A percentile compares a stretch with the other conserved stretches of the same genome.
These are phyloP conservation scores for Paraconiothyrium sp. DNA, from an alignment of 2,329 filamentous ascomycete genomes.

Conservation along the genomic window DNA sequence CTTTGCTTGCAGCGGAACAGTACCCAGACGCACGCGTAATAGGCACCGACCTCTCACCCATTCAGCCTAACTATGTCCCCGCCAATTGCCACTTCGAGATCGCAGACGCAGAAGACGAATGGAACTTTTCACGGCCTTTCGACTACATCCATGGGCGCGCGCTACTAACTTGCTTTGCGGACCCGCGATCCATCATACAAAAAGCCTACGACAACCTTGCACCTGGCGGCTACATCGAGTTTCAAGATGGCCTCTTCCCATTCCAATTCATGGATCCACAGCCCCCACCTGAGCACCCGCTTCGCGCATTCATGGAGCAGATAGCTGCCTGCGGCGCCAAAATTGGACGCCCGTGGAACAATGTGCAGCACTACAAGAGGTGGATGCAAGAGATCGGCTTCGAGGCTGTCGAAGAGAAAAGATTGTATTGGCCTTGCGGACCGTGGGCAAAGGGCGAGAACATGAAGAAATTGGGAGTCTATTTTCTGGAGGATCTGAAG, in stretches of 20 bases:
- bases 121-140: constrained; percentile 62
- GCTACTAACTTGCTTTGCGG: constrained; percentile 61
- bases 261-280: constrained; percentile 30
- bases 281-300: constrained; percentile 21
- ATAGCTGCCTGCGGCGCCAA: constrained; percentile 38
- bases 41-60: constrained; percentile 43
- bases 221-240: constrained; percentile 60
- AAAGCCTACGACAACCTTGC: constrained; percentile 50
- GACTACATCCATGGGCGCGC: constrained; percentile 65
- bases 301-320: constrained; percentile 21
- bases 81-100: constrained; percentile 39
- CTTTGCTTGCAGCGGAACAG: constrained; percentile 23
- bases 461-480: constrained; percentile 57
- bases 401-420: constrained; percentile 52
- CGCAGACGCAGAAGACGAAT: constrained; percentile 54
- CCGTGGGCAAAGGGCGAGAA: constrained; percentile 56
- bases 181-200: constrained; percentile 60
- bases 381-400: constrained; percentile 56
- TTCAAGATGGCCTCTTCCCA: constrained; percentile 53
- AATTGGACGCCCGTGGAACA: constrained; percentile 52
- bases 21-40: constrained; percentile 28
- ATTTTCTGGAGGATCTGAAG: constrained; percentile 34
- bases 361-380: constrained; percentile 47
- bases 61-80: constrained; percentile 35
- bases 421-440: constrained; percentile 50